Evolutionary conservation across 169 alveolate genomes (phyloP).

Genomic region (Eimeria necatrix): DNA sequence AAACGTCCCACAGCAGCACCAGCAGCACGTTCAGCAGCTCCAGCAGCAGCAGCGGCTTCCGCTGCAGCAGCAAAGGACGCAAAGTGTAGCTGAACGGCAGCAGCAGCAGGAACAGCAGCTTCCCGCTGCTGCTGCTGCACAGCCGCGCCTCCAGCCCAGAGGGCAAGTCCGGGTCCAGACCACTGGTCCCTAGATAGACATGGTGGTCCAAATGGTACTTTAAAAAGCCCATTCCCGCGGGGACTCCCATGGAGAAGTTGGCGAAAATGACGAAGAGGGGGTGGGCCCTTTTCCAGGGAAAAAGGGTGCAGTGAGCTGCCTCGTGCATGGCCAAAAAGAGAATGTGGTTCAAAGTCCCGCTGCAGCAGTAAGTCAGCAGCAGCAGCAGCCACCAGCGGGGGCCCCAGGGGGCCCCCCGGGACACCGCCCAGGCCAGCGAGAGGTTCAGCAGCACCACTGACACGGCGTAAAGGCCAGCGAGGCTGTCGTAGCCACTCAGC

Average conservation of each 20-base stretch:
- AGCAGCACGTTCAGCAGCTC: constrained; percentile 84
- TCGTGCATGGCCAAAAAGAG: constrained; percentile 87
- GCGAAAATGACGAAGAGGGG: constrained; percentile 83
- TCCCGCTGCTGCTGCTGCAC: constrained; percentile 81
- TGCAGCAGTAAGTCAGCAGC: constrained; percentile 79
- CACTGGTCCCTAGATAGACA: constrained; percentile 81
- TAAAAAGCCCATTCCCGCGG: constrained; percentile 88
- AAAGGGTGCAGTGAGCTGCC: constrained; percentile 84
- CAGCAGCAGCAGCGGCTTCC: constrained; percentile 75
- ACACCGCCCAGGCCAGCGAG: constrained; percentile 31
- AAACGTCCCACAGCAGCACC: constrained; percentile 74
- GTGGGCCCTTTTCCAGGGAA: constrained; percentile 76
- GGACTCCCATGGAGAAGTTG: constrained; percentile 87
- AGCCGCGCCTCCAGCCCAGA: constrained; percentile 83
- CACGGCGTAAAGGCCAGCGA: constrained; percentile 71
- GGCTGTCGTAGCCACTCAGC: constrained; percentile 80
- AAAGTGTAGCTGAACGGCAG: constrained; percentile 85
- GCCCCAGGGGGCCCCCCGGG: constrained; percentile 29
- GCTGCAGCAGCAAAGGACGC: constrained; percentile 85
- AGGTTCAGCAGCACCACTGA: constrained; percentile 44
- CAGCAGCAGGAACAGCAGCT: constrained; percentile 80
- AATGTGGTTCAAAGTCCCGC: constrained; percentile 87
- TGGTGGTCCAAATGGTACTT: constrained; percentile 92
- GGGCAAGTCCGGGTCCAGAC: constrained; percentile 83
- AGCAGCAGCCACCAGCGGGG: constrained; percentile 65